Evolutionary conservation across 2,329 filamentous ascomycete species (phyloP), one percentile per base, ranked within the genome.

Genomic region (Penicillium sp.): DNA sequence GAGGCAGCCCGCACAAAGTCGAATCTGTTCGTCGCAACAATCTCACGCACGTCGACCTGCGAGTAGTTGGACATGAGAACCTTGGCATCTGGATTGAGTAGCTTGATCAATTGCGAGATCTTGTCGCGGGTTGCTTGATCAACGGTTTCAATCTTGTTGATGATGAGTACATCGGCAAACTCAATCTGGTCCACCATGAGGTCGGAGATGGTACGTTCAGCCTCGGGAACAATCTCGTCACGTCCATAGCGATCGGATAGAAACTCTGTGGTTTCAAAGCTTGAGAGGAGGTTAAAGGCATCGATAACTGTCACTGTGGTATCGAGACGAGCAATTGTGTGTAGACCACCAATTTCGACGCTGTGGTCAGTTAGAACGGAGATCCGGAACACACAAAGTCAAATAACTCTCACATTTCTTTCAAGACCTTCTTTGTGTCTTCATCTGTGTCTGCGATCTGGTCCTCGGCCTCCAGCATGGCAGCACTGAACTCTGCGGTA

Each of bases 121-220:
- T 84, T 78, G 4, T 75, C 69, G 19, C 82, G 79, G 0, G 79
- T 82, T 22, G 71, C 76, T 5, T 76, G 72, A 44, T 81, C 75
- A 15, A 90, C 86, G 62, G 87, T 85, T 63, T 91, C 88, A 6
- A 85, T 80, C 74, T 92, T 92, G 77, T 92, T 92, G 22, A 91
- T 77, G 3, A 91, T 82, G 15, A 92, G 83, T 7, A 91, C 88
- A 66, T 92, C 89, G 0, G 89, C 89, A 68, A 92, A 92, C 75
- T 92, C 90, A 62, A 92, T 90, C 70, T 92, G 89, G 67, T 92
- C 89, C 0, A 91, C 88, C 83, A 91, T 90, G 0, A 92, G 81
- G 66, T 92, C 89, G 0, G 89, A 91, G 2, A 92, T 89, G 0
- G 88, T 91, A 0, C 89, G 80, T 66, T 92, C 89, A 62, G 92